These are phyloP conservation scores for Selenicereus undatus DNA, from an alignment of 148 eudicot species.

Conservation along the genomic window DNA sequence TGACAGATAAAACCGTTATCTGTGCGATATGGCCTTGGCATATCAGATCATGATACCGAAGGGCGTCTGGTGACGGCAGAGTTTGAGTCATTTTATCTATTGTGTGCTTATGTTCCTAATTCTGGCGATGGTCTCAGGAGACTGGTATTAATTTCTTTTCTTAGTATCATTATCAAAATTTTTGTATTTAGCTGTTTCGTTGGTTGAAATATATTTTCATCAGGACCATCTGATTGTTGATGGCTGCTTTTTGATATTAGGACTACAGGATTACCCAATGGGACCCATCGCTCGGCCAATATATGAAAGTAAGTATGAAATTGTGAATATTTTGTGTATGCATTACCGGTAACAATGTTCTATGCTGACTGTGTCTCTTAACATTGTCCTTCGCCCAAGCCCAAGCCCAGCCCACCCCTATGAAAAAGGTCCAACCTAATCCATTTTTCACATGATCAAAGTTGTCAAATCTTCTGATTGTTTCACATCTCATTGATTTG, in stretches of 20 bases:
- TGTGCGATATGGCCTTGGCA: constrained; percentile 79
- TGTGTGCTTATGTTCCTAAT: constrained; percentile 86
- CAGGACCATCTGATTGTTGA: background rate
- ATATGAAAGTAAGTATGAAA: constrained; percentile 68
- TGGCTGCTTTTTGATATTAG: constrained; percentile 34
- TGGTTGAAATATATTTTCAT: background rate
- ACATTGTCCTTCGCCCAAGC: background rate
- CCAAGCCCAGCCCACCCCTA: no score
- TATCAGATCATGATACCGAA: constrained; percentile 85
- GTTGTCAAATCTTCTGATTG: background rate
- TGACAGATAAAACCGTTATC: constrained; percentile 84
- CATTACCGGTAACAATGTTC: background rate
- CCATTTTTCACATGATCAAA: background rate
- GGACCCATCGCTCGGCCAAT: constrained; percentile 80
- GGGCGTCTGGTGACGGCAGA: constrained; percentile 92
- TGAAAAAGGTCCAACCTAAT: background rate
- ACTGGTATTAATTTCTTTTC: constrained; percentile 44
- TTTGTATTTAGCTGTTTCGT: background rate
- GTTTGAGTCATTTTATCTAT: constrained; percentile 69
- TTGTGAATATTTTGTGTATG: background rate
- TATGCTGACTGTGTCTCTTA: background rate
- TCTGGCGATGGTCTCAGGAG: constrained; percentile 94
- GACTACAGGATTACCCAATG: constrained; percentile 86
- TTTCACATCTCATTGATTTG: background rate
- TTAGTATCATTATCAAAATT: background rate